phyloP scores from a whole-genome alignment of 805 yeast genomes.

The Zygotorulaspora chibaensis region DNA sequence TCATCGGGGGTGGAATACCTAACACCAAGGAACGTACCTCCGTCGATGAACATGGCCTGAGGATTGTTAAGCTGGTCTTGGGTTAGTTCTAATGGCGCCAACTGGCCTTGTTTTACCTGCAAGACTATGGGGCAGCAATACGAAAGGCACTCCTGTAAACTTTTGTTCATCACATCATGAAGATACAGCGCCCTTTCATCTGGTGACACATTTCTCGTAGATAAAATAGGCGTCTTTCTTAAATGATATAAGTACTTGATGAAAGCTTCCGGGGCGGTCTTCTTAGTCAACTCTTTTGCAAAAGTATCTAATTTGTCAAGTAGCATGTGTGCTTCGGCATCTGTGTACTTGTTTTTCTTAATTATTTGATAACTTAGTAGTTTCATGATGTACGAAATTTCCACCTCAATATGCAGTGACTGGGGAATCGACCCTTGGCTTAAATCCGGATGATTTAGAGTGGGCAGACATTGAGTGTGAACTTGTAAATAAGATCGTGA shows the following conservation, averaged over 20 bases:
- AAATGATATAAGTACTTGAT: slow-evolving; percentile 13
- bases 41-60: slow-evolving; percentile 14
- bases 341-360: slow-evolving; percentile 2
- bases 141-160: slow-evolving; percentile 1
- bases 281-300: background rate
- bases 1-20: slow-evolving; percentile 9
- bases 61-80: slow-evolving; percentile 7
- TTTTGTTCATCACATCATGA: slow-evolving; percentile 8
- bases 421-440: slow-evolving; percentile 1
- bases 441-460: slow-evolving; percentile 7
- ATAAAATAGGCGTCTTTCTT: slow-evolving; percentile 16
- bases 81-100: background rate
- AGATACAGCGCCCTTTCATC: slow-evolving; percentile 20
- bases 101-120: background rate
- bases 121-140: slow-evolving; percentile 1
- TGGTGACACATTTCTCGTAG: slow-evolving; percentile 18
- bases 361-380: slow-evolving; percentile 10
- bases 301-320: slow-evolving; percentile 10
- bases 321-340: slow-evolving; percentile 7
- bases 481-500: slow-evolving; percentile 5
- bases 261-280: background rate
- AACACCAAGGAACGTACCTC: slow-evolving; percentile 17
- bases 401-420: slow-evolving; percentile 5
- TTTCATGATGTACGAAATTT: slow-evolving; percentile 14
- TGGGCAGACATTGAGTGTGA: slow-evolving; percentile 10